phyloP scores from a whole-genome alignment of 495 filamentous ascomycete species.

The Daldinia bambusicola region DNA sequence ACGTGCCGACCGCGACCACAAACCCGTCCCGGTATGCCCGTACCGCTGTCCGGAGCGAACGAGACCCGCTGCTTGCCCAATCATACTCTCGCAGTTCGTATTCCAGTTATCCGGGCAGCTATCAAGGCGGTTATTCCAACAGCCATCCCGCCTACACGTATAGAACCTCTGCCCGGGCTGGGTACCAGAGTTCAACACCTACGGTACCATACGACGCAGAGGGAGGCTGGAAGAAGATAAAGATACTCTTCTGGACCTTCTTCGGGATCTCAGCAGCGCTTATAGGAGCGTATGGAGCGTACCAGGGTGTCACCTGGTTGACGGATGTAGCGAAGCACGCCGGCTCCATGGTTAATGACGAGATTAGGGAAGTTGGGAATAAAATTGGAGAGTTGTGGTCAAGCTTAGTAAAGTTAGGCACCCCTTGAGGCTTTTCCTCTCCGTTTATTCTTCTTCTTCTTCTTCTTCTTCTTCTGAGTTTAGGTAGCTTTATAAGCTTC shows the following conservation, averaged over 20 bases:
- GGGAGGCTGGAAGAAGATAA: slow-evolving; percentile 18
- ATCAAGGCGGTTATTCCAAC: slow-evolving; percentile 3
- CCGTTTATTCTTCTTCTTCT: neutral
- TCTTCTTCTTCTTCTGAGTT: neutral
- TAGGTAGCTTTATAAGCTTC: neutral
- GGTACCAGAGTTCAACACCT: slow-evolving; percentile 3
- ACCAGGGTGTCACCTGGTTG: slow-evolving; percentile 12
- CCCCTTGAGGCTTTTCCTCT: neutral
- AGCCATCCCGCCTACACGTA: slow-evolving; percentile 8
- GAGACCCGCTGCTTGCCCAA: slow-evolving; percentile 6
- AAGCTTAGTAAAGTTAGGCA: neutral
- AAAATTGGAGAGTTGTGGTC: slow-evolving; percentile 19
- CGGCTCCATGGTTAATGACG: slow-evolving; percentile 5
- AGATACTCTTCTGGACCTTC: slow-evolving; percentile 24
- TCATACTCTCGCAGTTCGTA: slow-evolving; percentile 12
- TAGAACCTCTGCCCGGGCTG: neutral
- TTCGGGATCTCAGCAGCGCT: slow-evolving; percentile 10
- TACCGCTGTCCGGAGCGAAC: slow-evolving; percentile 8
- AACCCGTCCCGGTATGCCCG: slow-evolving; percentile 9
- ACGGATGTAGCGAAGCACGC: neutral
- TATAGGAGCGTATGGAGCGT: slow-evolving; percentile 8
- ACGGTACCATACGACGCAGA: slow-evolving; percentile 7
- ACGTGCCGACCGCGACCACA: neutral
- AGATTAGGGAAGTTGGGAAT: neutral
- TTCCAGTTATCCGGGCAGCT: neutral